Evolutionary conservation across 495 filamentous ascomycete species (phyloP), one percentile per base, ranked within the genome.

Genomic region (Ascodesmis nigricans): DNA sequence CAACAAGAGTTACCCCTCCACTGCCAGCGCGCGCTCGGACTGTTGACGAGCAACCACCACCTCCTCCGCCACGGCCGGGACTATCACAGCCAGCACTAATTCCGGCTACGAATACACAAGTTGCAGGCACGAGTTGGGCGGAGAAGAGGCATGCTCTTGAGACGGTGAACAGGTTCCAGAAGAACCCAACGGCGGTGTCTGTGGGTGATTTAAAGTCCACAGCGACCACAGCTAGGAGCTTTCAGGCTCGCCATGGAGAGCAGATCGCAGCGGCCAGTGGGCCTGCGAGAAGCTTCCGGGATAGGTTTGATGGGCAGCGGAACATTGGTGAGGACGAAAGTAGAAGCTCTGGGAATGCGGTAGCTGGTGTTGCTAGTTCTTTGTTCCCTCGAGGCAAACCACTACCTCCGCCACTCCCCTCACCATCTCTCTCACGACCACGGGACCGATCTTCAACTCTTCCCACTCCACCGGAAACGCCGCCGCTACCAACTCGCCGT

Each of bases 171-270:
- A 51, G 54, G 5, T 62, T 75, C 39, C 62, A 56, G 11, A 62
- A 62, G 22, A 61, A 71, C 33, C 69, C 68, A 8, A 56, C 64
- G 7, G 64, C 67, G 3, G 63, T 75, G 10, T 70, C 68, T 1
- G 35, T 66, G 3, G 47, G 59, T 4, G 70, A 74, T 41, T 61
- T 64, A 0, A 59, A 50, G 34, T 51, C 51, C 29, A 63, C 71
- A 11, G 64, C 64, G 2, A 58, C 59, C n/a, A 72, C 74, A 16
- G 59, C 66, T 7, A 70, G 70, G 33, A 77, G 71, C 43, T 80
- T 83, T 47, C 71, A 75, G 14, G 69, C 78, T 50, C 42, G 71
- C 30, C 75, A 81, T 50, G 69, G 69, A 3, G 75, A 73, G 17
- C 71, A 81, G 47, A 69, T 81, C 4, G 64, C 71, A 2, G 56